Evolutionary conservation across 768 basidiomycete species (phyloP), one percentile per base, ranked within the genome.

Genomic region (Mycena chlorophos): DNA sequence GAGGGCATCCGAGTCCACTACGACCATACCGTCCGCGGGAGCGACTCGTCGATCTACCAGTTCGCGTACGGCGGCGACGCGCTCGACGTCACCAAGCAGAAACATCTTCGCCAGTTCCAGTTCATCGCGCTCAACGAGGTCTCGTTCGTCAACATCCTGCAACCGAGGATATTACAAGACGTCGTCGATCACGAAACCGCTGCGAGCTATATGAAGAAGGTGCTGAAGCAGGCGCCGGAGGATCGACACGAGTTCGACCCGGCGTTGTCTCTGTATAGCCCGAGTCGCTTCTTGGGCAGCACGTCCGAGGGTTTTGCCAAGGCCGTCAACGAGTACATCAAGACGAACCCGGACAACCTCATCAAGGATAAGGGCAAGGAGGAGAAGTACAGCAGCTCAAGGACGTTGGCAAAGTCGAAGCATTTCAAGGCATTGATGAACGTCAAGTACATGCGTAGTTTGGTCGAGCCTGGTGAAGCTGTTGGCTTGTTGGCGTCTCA

Each of bases 381-480:
- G 29, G 58, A 67, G 2, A 30, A 50, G 29, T 74, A 78, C 63
- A 73, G 73, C 51, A 78, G 76, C 53, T 75, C 82, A 54, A 78
- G 77, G 54, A 69, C 69, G 6, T 77, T 75, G 29, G 73, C 86
- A 55, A 70, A 75, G 55, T 61, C 76, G 4, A 78, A 78, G 43
- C 74, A 84, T 54, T 98, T 99, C 82, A 81, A 85, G 34, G 69
- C 82, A 22, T 71, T 98, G 62, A 94, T 96, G 85, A 87, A 94
- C 63, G 81, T 91, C 67, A 91, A 96, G 69, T 99, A 98, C 70
- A 80, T 98, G 82, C 82, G 89, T 55, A 92, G 91, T 68, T 73
- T 99, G 51, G 92, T 94, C 3, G 97, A 99, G 56, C 94, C 97
- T 4, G 97, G 97, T 59, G 97, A 99, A 74, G 94, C 97, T n/a